phyloP scores from a whole-genome alignment of 1,284 basidiomycete genomes.

The Cutaneotrichosporon arboriforme region DNA sequence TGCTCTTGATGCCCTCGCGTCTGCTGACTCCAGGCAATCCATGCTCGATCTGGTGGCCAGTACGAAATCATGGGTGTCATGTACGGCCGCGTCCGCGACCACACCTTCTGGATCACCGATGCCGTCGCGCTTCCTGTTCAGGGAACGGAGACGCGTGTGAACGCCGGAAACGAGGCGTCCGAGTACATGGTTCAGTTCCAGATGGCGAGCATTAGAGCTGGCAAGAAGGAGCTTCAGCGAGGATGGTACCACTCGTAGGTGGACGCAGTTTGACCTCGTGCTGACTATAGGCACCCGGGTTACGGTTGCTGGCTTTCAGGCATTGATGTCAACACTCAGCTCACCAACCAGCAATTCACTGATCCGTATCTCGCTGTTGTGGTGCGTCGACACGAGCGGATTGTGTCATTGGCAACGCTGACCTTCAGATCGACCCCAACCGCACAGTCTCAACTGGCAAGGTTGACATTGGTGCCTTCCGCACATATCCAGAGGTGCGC shows the following conservation, averaged over 20 bases:
- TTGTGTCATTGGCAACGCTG: not conserved
- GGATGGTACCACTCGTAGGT: slow-evolving; percentile 93
- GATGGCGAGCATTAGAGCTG: slow-evolving; percentile 68
- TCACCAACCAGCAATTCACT: slow-evolving; percentile 87
- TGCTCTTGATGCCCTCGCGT: slow-evolving; percentile 10
- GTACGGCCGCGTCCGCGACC: slow-evolving; percentile 90
- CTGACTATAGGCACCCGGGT: slow-evolving; percentile 64
- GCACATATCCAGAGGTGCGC: slow-evolving; percentile 77
- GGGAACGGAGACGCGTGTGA: slow-evolving; percentile 98
- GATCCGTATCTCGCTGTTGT: slow-evolving; percentile 98
- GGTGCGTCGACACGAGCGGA: not conserved
- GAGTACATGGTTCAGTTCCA: slow-evolving; percentile 98
- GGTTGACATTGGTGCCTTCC: slow-evolving; percentile 97
- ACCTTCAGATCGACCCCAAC: slow-evolving; percentile 83
- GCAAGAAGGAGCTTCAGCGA: slow-evolving; percentile 77
- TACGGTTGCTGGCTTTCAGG: slow-evolving; percentile 97
- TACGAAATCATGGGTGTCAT: slow-evolving; percentile 99
- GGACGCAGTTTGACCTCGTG: not conserved
- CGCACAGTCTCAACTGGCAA: slow-evolving; percentile 95
- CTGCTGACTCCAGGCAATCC: slow-evolving; percentile 66
- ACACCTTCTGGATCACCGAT: slow-evolving; percentile 86
- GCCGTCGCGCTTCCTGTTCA: slow-evolving; percentile 95
- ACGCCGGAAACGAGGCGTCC: slow-evolving; percentile 73
- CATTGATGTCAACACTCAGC: slow-evolving; percentile 92
- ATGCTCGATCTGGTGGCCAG: slow-evolving; percentile 91